Conservation (phyloP, 2,329 filamentous ascomycete genomes). For the Gyromitra esculenta region DNA sequence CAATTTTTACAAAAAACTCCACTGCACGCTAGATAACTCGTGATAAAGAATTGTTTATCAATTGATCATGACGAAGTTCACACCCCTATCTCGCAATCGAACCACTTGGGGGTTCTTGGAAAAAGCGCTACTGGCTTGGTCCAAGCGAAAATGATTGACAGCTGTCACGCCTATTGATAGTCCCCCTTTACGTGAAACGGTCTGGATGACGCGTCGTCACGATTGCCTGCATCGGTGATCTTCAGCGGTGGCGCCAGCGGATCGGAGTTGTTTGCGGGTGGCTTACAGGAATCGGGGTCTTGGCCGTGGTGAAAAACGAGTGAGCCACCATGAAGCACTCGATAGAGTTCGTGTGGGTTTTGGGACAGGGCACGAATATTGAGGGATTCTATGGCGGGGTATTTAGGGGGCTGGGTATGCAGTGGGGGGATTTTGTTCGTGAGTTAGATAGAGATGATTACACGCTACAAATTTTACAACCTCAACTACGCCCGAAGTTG, state of each 20-base stretch:
- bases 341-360: background rate
- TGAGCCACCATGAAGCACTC: constrained; percentile 40
- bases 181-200: background rate
- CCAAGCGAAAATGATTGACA: constrained; percentile 9
- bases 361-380: background rate
- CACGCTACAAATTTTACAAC: no score
- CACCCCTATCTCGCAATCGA: background rate
- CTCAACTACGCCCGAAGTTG: no score
- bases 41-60: constrained; percentile 4
- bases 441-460: no score
- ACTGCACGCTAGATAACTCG: background rate
- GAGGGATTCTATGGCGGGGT: no score
- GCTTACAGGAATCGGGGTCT: constrained; percentile 9
- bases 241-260: constrained; percentile 1
- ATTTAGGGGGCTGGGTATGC: no score
- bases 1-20: background rate
- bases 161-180: constrained; percentile 21
- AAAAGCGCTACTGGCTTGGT: background rate
- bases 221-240: constrained; percentile 32
- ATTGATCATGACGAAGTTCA: background rate
- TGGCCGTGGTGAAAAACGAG: background rate
- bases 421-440: no score
- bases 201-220: constrained; percentile 24
- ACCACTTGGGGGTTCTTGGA: background rate
- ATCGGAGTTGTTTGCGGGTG: constrained; percentile 13